Conservation (phyloP, 2,329 filamentous ascomycete genomes). For the Botrytis tulipae region DNA sequence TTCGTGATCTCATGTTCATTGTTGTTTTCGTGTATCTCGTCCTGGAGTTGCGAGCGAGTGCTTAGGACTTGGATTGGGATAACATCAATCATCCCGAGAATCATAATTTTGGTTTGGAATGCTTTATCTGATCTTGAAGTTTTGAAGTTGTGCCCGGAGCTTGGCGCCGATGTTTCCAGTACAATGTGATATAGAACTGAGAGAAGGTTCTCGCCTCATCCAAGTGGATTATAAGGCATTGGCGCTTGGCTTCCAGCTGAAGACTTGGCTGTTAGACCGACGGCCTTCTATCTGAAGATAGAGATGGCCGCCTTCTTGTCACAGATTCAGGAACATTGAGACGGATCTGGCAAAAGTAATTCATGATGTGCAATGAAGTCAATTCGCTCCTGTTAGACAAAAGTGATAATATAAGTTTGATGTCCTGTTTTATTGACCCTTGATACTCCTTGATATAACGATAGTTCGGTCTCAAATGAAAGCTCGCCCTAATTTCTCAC, state of each 20-base stretch:
- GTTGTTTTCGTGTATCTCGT: not conserved
- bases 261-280: not conserved
- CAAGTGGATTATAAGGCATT: not conserved
- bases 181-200: not conserved
- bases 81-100: not conserved
- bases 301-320: not conserved
- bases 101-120: no score
- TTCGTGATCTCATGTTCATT: not conserved
- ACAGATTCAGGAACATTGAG: not conserved
- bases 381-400: not conserved
- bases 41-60: not conserved
- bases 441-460: not conserved
- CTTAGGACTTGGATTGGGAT: not conserved
- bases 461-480: not conserved
- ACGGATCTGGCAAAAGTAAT: not conserved
- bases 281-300: not conserved
- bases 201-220: not conserved
- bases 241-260: not conserved
- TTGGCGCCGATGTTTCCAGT: not conserved
- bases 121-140: not conserved
- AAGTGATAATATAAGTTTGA: not conserved
- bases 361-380: not conserved
- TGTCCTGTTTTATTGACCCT: not conserved
- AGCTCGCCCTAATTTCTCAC: not conserved
- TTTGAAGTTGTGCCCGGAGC: not conserved